These are phyloP conservation scores for Solanum chaucha DNA, from an alignment of 257 asterid genomes.

Conservation along the genomic window DNA sequence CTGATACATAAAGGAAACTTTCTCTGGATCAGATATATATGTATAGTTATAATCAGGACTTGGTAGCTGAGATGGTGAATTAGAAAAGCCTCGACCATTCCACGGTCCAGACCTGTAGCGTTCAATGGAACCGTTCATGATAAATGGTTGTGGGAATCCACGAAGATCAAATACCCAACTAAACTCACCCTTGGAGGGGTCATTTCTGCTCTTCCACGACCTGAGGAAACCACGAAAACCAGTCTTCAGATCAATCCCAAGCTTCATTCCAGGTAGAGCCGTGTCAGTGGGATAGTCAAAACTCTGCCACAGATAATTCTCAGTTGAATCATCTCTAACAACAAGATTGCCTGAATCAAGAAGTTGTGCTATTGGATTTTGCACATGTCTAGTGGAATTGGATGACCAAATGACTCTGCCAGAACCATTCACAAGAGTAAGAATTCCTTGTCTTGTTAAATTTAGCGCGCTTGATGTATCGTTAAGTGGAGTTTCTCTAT, in stretches of 20 bases:
- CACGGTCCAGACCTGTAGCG: constrained; percentile 15
- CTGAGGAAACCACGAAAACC: constrained; percentile 13
- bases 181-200: constrained; percentile 20
- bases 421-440: constrained; percentile 1
- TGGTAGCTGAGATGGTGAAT: not conserved
- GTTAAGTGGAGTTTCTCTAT: constrained; percentile 13
- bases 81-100: constrained; percentile 20
- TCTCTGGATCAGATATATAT: not conserved
- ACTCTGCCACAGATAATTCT: constrained; percentile 23
- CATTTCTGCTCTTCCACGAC: constrained; percentile 25
- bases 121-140: constrained; percentile 3
- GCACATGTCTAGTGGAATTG: not conserved
- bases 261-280: constrained; percentile 30
- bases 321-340: not conserved
- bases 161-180: constrained; percentile 7
- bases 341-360: constrained; percentile 30
- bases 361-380: constrained; percentile 14
- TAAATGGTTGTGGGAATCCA: constrained; percentile 18
- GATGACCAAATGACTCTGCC: constrained; percentile 18
- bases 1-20: constrained; percentile 12
- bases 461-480: constrained; percentile 8
- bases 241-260: constrained; percentile 21
- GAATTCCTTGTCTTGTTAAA: constrained; percentile 11
- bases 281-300: constrained; percentile 34
- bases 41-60: constrained; percentile 6